These are phyloP conservation scores for Didymella segeticola DNA, from an alignment of 2,329 filamentous ascomycete genomes.

Conservation along the genomic window DNA sequence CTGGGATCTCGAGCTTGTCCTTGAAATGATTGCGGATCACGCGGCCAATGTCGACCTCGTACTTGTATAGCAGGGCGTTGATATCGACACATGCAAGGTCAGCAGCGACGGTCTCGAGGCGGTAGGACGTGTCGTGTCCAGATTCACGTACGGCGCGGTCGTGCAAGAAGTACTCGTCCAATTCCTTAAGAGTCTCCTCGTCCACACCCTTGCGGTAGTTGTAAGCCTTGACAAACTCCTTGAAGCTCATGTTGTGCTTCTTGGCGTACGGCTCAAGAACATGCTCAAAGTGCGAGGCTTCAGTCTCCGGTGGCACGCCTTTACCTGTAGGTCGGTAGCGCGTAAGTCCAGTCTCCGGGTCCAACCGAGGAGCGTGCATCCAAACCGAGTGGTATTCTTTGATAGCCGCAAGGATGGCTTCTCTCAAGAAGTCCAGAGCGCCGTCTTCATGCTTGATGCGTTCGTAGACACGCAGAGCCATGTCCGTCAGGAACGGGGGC, in stretches of 20 bases:
- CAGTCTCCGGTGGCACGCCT: constrained; percentile 90
- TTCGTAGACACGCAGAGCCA: constrained; percentile 93
- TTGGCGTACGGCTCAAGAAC: constrained; percentile 80
- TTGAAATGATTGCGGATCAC: constrained; percentile 84
- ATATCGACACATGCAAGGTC: constrained; percentile 92
- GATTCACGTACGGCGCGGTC: constrained; percentile 96
- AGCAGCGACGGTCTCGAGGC: constrained; percentile 79
- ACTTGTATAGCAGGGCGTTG: constrained; percentile 95
- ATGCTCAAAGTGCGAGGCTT: constrained; percentile 84
- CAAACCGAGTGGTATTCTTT: constrained; percentile 95
- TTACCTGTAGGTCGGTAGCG: constrained; percentile 83
- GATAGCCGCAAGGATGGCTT: constrained; percentile 86
- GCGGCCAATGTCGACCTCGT: constrained; percentile 90
- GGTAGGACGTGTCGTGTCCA: constrained; percentile 95
- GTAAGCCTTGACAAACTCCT: constrained; percentile 88
- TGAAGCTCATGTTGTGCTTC: constrained; percentile 82
- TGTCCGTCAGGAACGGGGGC: constrained; percentile 95
- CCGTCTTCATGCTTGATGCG: constrained; percentile 87
- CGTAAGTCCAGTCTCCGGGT: constrained; percentile 79
- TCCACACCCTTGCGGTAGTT: constrained; percentile 72
- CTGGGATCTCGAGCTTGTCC: constrained; percentile 81
- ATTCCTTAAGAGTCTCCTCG: constrained; percentile 70
- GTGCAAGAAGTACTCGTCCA: constrained; percentile 95
- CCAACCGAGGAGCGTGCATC: constrained; percentile 74
- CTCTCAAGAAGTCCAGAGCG: constrained; percentile 79